Evolutionary conservation across 345 rosid species (phyloP), one percentile per base, ranked within the genome.

Genomic region (Firmiana major): DNA sequence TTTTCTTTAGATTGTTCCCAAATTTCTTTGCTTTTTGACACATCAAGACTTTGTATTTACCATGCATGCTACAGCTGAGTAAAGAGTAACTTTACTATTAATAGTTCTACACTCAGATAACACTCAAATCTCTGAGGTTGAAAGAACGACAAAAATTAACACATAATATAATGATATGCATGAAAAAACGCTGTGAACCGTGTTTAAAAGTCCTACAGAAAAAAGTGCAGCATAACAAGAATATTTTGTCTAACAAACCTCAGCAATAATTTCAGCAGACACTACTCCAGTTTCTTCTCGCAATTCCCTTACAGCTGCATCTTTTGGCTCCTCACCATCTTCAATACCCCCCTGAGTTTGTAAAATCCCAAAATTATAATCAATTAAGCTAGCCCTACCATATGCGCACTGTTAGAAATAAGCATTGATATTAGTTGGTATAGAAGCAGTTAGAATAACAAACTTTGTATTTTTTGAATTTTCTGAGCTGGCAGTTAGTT

Each of bases 241-340:
- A 62, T 40, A 76, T 36, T 17, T 53, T 28, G 5, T 16, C 7
- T 10, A 38, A 69, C 79, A 70, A 59, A 91, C 99, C 99, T 92
- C 99, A 5, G 91, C 86, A 77, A 95, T 77, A 69, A 92, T 81
- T 87, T 92, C 94, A 74, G 93, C 97, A 54, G 99, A 93, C 66
- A 81, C 86, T 12, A 96, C 81, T 17, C 98, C 98, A n/a, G 99
- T 96, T 85, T 96, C 99, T 88, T 92, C 94, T 77, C 79, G 88
- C 64, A 96, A 73, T 87, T 91, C 94, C 86, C 96, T 90, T 68
- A 89, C 84, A 54, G 98, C 99, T 63, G 98, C 97, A 72, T 88
- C 74, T 70, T 83, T 90, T n/a, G 99, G 99, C 63, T 96, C 97
- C 82, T 96, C 99, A 1, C 87, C 92, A 79, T 93, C 99, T 83